These are phyloP conservation scores for Clonostachys byssicola DNA, from an alignment of 2,329 filamentous ascomycete species.

Conservation along the genomic window DNA sequence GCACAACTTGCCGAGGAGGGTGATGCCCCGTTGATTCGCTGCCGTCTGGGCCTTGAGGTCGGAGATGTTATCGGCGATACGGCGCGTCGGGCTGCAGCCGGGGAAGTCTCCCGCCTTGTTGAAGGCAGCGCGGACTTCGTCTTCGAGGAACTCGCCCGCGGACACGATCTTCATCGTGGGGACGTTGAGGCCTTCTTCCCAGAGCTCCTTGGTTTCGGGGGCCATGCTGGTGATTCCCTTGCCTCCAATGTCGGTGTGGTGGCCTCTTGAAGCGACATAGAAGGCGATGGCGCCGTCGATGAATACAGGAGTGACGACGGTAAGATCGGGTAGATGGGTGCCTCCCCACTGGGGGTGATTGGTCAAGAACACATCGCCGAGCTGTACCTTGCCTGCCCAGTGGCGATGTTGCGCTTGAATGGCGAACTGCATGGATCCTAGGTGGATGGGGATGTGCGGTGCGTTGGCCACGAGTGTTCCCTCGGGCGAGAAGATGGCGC, in stretches of 20 bases:
- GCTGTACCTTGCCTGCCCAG: slow-evolving; percentile 21
- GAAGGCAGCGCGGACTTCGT: slow-evolving; percentile 2
- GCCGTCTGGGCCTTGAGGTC: slow-evolving; percentile 84
- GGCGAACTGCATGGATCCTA: slow-evolving; percentile 34
- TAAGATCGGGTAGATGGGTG: slow-evolving; percentile 33
- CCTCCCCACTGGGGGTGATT: slow-evolving; percentile 32
- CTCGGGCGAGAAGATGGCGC: slow-evolving; percentile 32
- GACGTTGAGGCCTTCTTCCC: slow-evolving; percentile 36
- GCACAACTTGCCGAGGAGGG: slow-evolving; percentile 69
- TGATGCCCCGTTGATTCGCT: slow-evolving; percentile 80
- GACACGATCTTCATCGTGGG: slow-evolving; percentile 29
- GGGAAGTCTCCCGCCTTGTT: background rate
- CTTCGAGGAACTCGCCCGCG: slow-evolving; percentile 25
- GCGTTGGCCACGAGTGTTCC: slow-evolving; percentile 34
- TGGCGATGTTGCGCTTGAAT: slow-evolving; percentile 29
- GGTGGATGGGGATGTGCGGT: slow-evolving; percentile 32
- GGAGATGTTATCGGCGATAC: slow-evolving; percentile 77
- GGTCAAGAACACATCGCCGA: slow-evolving; percentile 30
- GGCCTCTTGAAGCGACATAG: slow-evolving; percentile 30
- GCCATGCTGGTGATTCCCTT: slow-evolving; percentile 32
- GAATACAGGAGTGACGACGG: slow-evolving; percentile 33
- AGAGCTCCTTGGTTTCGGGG: slow-evolving; percentile 31
- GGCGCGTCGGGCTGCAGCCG: slow-evolving; percentile 54
- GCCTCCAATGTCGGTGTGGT: slow-evolving; percentile 32
- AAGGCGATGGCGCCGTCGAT: slow-evolving; percentile 33